Conservation (phyloP, 768 basidiomycete genomes). For the Suillus occidentalis region DNA sequence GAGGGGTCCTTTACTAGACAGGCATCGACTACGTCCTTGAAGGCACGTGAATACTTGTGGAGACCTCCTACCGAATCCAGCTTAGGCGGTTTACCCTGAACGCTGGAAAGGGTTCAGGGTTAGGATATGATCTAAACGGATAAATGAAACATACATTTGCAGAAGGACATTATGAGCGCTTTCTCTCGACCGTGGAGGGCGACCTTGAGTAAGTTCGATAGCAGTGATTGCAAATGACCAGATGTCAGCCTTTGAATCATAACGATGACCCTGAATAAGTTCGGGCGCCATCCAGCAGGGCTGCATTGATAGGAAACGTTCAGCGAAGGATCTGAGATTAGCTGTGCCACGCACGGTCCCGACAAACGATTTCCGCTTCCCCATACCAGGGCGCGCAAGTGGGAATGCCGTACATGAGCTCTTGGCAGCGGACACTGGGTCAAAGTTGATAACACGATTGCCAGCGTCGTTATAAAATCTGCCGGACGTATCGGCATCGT, state of each 20-base stretch:
- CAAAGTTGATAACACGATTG: constrained; percentile 38
- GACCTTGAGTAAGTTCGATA: constrained; percentile 83
- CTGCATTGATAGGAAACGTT: constrained; percentile 27
- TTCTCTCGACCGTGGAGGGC: constrained; percentile 81
- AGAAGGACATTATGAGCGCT: constrained; percentile 72
- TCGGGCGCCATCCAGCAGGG: constrained; percentile 99
- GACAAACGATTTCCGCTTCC: constrained; percentile 90
- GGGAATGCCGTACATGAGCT: constrained; percentile 2
- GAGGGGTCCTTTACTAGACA: constrained; percentile 87
- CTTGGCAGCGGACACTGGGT: constrained; percentile 22
- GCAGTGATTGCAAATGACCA: constrained; percentile 98
- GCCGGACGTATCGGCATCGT: constrained; percentile 52
- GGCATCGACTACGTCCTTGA: constrained; percentile 80
- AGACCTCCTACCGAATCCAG: constrained; percentile 71
- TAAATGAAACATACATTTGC: constrained; percentile 54
- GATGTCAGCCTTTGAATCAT: constrained; percentile 88
- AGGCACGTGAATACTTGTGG: constrained; percentile 74
- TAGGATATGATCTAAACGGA: background rate
- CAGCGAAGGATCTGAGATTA: constrained; percentile 5
- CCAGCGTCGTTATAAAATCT: constrained; percentile 10
- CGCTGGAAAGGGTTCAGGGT: constrained; percentile 38
- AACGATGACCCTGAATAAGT: constrained; percentile 79
- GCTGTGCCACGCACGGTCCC: constrained; percentile 62
- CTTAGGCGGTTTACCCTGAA: constrained; percentile 76
- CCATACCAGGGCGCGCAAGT: constrained; percentile 44